Conservation (phyloP, 257 asterid species). For the Penstemon newberryi region DNA sequence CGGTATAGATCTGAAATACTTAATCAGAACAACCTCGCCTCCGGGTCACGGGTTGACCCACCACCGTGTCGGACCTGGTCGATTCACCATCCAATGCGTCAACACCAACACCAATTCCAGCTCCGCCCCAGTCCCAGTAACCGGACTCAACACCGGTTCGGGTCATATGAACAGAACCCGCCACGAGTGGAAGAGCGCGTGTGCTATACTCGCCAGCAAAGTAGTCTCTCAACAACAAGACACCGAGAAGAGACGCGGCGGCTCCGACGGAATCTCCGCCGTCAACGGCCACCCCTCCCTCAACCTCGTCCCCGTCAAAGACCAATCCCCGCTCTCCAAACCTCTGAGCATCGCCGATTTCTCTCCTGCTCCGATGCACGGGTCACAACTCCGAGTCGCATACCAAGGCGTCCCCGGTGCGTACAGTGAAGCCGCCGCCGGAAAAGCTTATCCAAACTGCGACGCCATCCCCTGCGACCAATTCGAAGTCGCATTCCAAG, state of each 20-base stretch:
- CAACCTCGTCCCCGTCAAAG: constrained; percentile 43
- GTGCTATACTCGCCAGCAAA: constrained; percentile 72
- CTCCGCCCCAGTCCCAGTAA: neutral
- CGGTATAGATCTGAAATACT: constrained; percentile 32
- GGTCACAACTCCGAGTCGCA: constrained; percentile 73
- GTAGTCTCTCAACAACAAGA: constrained; percentile 69
- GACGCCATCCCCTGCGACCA: constrained; percentile 93
- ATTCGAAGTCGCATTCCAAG: constrained; percentile 84
- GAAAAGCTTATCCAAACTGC: constrained; percentile 76
- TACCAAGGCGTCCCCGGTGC: constrained; percentile 96
- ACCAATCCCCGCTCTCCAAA: constrained; percentile 37
- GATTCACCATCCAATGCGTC: constrained; percentile 28
- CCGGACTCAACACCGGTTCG: constrained; percentile 6
- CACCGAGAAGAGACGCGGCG: constrained; percentile 39
- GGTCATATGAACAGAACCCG: constrained; percentile 41
- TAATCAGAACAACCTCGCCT: constrained; percentile 23
- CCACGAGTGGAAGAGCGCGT: constrained; percentile 82
- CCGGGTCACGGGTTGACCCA: constrained; percentile 22
- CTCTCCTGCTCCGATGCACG: constrained; percentile 92
- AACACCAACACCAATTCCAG: constrained; percentile 24
- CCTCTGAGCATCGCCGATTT: constrained; percentile 66
- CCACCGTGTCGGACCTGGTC: constrained; percentile 26
- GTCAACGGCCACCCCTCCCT: constrained; percentile 58
- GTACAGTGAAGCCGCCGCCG: constrained; percentile 89
- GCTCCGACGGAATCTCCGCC: constrained; percentile 55